A percentile compares a stretch with the other conserved stretches of the same genome.
Evolutionary conservation across 116 monocot genomes (phyloP).

Genomic region (Zostera marina): DNA sequence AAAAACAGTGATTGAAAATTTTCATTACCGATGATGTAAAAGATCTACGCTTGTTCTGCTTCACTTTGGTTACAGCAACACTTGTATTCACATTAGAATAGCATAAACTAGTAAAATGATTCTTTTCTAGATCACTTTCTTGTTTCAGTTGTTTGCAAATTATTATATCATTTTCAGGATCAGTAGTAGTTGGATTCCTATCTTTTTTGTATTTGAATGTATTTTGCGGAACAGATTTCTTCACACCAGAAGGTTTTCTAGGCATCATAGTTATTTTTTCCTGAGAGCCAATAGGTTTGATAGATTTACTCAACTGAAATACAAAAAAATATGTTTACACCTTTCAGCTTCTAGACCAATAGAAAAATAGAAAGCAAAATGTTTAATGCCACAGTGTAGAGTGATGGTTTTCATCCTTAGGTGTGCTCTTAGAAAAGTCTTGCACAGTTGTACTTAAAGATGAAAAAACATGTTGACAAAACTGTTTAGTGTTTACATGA

Average conservation of each 20-base stretch:
- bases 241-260: not conserved
- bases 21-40: slow-evolving; percentile 34
- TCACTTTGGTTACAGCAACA: slow-evolving; percentile 10
- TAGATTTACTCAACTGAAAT: not conserved
- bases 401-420: not conserved
- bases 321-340: not conserved
- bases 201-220: not conserved
- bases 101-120: not conserved
- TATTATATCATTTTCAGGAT: not conserved
- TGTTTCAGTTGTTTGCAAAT: not conserved
- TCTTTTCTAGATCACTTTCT: not conserved
- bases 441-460: not conserved
- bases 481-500: too few relatives aligned
- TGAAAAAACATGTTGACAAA: too few relatives aligned
- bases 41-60: slow-evolving; percentile 23
- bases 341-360: not conserved
- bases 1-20: not conserved
- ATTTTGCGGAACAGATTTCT: not conserved
- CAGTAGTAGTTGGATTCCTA: not conserved
- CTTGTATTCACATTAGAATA: slow-evolving; percentile 3
- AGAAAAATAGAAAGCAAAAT: too few relatives aligned
- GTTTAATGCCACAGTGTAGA: not conserved
- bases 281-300: not conserved
- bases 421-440: not conserved
- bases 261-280: not conserved